A percentile compares a stretch with the other conserved stretches of the same genome.
Conservation (phyloP, 2,329 filamentous ascomycete species). For the Colletotrichum incanum region DNA sequence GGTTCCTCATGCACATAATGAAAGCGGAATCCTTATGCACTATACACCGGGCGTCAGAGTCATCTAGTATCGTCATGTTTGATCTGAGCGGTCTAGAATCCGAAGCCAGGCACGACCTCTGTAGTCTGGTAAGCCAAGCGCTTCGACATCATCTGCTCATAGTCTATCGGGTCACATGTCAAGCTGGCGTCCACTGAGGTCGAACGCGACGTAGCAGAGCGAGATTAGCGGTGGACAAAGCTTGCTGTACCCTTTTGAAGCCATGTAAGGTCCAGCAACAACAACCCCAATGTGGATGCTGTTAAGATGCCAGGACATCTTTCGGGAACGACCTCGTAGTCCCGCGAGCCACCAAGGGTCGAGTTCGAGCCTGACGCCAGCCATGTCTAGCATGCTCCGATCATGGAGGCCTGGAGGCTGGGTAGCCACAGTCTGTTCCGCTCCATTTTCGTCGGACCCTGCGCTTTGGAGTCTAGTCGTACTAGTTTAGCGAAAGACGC, state of each 20-base stretch:
- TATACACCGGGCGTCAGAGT: not conserved
- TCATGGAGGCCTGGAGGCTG: conserved; percentile 35
- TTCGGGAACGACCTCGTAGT: conserved; percentile 16
- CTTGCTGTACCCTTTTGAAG: conserved; percentile 26
- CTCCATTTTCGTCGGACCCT: conserved; percentile 41
- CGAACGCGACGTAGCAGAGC: conserved; percentile 13
- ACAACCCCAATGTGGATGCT: conserved; percentile 12
- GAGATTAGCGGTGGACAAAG: conserved; percentile 41
- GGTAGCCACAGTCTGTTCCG: conserved; percentile 34
- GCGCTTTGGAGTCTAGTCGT: conserved; percentile 11
- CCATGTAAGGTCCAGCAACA: conserved; percentile 1
- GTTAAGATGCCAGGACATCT: conserved; percentile 19
- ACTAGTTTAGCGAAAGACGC: not conserved
- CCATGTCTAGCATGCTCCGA: conserved; percentile 38
- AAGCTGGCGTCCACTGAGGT: conserved; percentile 15
- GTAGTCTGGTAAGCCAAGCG: not conserved
- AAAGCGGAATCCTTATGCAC: not conserved
- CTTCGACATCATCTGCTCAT: conserved; percentile 5
- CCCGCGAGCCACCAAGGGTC: conserved; percentile 15
- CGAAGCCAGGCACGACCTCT: not conserved
- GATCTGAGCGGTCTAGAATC: conserved; percentile 12
- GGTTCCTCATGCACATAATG: conserved; percentile 32
- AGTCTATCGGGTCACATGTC: conserved; percentile 31
- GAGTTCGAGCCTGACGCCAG: conserved; percentile 15
- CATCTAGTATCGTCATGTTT: not conserved